phyloP scores from a whole-genome alignment of 2,329 filamentous ascomycete genomes.

The Penicillium sp. region DNA sequence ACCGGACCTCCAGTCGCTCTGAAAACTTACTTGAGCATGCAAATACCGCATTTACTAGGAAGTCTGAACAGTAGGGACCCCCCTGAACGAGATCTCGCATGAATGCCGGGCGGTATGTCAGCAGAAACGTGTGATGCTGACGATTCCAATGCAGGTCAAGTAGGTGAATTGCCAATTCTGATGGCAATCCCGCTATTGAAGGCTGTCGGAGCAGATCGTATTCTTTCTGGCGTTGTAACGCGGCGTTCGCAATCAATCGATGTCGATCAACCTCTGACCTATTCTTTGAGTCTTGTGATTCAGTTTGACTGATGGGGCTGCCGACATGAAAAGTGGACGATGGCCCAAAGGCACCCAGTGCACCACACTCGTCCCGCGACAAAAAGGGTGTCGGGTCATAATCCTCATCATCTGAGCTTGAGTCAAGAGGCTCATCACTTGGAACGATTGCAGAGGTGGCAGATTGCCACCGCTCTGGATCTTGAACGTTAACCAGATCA shows the following conservation, averaged over 20 bases:
- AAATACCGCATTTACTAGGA: conserved; percentile 45
- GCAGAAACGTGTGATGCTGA: conserved; percentile 40
- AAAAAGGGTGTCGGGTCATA: not conserved
- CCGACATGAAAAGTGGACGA: not conserved
- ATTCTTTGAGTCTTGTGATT: not conserved
- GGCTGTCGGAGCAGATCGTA: not conserved
- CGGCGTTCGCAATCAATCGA: not conserved
- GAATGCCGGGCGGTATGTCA: conserved; percentile 42
- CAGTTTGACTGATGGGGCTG: not conserved
- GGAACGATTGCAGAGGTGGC: not conserved
- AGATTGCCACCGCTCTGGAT: not conserved
- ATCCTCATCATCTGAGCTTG: not conserved
- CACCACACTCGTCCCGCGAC: not conserved
- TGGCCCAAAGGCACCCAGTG: not conserved
- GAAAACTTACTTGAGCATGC: conserved; percentile 43
- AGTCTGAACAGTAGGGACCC: conserved; percentile 39
- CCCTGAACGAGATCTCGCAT: conserved; percentile 37
- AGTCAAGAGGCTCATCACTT: not conserved
- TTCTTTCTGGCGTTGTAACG: not conserved
- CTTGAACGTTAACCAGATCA: not conserved
- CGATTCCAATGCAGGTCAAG: conserved; percentile 43
- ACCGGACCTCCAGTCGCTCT: conserved; percentile 36
- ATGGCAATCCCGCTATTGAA: not conserved
- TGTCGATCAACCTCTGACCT: not conserved
- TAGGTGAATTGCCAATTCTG: conserved; percentile 37